Evolutionary conservation across 495 filamentous ascomycete species (phyloP), one percentile per base, ranked within the genome.

Genomic region (Aspergillus egyptiacus): DNA sequence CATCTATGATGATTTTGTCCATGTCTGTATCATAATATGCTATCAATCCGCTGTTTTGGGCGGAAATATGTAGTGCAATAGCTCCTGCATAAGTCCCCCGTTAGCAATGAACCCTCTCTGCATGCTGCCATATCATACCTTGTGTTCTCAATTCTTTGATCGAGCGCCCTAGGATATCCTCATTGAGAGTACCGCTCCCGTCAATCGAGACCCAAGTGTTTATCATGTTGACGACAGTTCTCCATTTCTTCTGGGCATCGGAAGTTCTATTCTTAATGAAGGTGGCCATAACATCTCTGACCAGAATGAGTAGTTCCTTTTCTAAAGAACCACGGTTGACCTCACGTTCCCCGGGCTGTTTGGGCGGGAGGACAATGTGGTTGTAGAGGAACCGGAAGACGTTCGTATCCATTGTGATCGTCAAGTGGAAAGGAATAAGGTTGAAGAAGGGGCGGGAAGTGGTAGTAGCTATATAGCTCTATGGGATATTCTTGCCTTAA

Each of bases 31-130:
- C 52, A 27, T 53, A 47, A 30, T 53, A 53, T 15, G 44, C 52
- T 24, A 59, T 27, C 51, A 36, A 55, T 13, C 56, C 56, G 25
- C 56, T 55, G 36, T 55, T 59, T 31, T 59, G 56, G 2, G 48
- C 43, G 17, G 48, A 34, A 35, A 59, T 50, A 22, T 53, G 41
- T 10, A 55, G 37, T 25, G 57, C 46, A 38, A 46, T 18, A 11
- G 57, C 57, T 6, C 53, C 53, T 59, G 30, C 22, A 17, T 27
- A 37, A 22, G 15, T 43, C 5, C 46, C 15, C 13, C 5, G 22
- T 57, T 30, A 49, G 35, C 1, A 11, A 18, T 36, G 13, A 13
- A 7, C 11, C 9, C 22, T 5, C 11, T 50, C 19, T 39, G 34
- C 17, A 30, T 10, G 6, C 6, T 2, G 18, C 8, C n/a, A 5